These are phyloP conservation scores for Candida neerlandica DNA, from an alignment of 1,139 yeast genomes.

Conservation along the genomic window DNA sequence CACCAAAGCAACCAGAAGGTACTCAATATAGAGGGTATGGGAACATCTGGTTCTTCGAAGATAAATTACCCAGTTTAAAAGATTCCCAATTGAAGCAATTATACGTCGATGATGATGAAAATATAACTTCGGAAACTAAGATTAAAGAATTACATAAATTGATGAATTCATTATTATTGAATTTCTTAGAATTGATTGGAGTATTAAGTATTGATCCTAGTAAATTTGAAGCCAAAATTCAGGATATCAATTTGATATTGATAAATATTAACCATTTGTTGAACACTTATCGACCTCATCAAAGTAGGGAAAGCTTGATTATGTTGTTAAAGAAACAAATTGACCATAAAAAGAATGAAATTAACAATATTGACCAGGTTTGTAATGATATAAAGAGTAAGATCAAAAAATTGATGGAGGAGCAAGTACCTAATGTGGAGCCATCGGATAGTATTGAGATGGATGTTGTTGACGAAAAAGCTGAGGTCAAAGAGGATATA, in stretches of 20 bases:
- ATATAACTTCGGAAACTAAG: constrained; percentile 53
- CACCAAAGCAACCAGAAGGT: constrained; percentile 65
- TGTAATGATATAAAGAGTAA: constrained; percentile 46
- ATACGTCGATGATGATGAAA: constrained; percentile 51
- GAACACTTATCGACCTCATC: constrained; percentile 88
- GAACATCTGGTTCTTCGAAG: constrained; percentile 76
- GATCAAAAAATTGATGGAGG: constrained; percentile 32
- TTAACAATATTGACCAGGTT: constrained; percentile 49
- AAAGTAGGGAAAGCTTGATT: constrained; percentile 78
- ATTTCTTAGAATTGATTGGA: constrained; percentile 74
- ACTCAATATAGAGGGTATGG: constrained; percentile 79
- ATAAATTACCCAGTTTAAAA: constrained; percentile 65
- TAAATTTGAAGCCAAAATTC: constrained; percentile 64
- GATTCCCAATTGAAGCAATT: constrained; percentile 72
- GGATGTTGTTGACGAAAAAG: constrained; percentile 12
- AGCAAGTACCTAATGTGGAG: constrained; percentile 4
- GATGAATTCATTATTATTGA: constrained; percentile 66
- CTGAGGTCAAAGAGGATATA: constrained; percentile 15
- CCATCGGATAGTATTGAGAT: background rate
- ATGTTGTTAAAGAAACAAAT: constrained; percentile 68
- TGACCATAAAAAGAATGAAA: constrained; percentile 54
- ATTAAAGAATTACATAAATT: constrained; percentile 70
- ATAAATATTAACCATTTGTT: constrained; percentile 83
- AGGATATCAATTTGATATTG: constrained; percentile 70
- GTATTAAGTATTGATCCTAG: constrained; percentile 71